Evolutionary conservation across 2,329 filamentous ascomycete genomes (phyloP).

Genomic region (Fusarium torulosum): DNA sequence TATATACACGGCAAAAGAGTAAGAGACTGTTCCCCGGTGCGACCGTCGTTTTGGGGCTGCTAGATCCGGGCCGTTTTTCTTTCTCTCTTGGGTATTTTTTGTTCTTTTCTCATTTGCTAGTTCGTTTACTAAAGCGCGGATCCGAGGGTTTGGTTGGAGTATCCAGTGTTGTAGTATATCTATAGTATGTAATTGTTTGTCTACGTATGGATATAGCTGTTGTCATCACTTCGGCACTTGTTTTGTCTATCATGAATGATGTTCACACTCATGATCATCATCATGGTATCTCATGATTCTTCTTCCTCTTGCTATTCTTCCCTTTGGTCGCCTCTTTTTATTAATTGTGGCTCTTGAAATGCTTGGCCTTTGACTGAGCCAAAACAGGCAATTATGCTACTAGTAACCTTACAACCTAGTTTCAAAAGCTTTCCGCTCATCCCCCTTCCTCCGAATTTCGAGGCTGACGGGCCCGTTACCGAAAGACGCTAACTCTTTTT

Average conservation of each 20-base stretch:
- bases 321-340: conserved; percentile 4
- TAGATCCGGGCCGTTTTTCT: conserved; percentile 35
- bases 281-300: conserved; percentile 6
- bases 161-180: background rate
- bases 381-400: conserved; percentile 32
- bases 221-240: conserved; percentile 4
- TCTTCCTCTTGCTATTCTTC: background rate
- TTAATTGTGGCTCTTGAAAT: conserved; percentile 27
- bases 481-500: conserved; percentile 11
- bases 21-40: conserved; percentile 26
- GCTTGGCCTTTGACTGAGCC: conserved; percentile 18
- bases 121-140: conserved; percentile 20
- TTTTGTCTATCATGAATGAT: conserved; percentile 11
- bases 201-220: background rate
- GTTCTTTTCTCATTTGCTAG: background rate
- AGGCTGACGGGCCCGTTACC: conserved; percentile 43
- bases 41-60: conserved; percentile 32
- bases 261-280: conserved; percentile 8
- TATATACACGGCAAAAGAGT: background rate
- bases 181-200: background rate
- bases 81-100: conserved; percentile 3
- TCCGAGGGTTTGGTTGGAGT: conserved; percentile 12
- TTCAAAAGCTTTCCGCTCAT: conserved; percentile 11
- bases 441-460: conserved; percentile 22
- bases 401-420: conserved; percentile 25